These are phyloP conservation scores for Protea cynaroides DNA, from an alignment of 164 flowering plant species.

Conservation along the genomic window DNA sequence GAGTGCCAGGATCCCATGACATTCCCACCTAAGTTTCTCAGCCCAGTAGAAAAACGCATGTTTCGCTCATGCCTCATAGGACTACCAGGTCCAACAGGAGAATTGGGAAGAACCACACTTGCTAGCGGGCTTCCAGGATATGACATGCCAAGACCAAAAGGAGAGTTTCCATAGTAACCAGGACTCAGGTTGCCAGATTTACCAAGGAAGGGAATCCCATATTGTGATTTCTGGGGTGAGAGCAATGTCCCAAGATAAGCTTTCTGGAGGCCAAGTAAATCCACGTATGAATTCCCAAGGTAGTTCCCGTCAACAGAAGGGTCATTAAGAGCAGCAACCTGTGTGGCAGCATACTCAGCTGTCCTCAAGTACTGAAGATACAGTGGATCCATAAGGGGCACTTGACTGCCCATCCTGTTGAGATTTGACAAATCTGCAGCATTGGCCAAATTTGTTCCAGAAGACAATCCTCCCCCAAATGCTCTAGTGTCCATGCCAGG, in stretches of 20 bases:
- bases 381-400: conserved; percentile 48
- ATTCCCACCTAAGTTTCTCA: conserved; percentile 61
- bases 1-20: conserved; percentile 64
- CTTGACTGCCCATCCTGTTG: conserved; percentile 39
- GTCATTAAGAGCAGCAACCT: conserved; percentile 54
- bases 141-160: conserved; percentile 58
- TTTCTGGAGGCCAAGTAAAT: conserved; percentile 52
- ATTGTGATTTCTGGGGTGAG: conserved; percentile 70
- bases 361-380: conserved; percentile 63
- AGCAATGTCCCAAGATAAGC: conserved; percentile 57
- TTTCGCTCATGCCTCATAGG: conserved; percentile 68
- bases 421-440: conserved; percentile 38
- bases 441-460: conserved; percentile 45
- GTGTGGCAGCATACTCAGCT: conserved; percentile 52
- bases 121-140: conserved; percentile 81
- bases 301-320: conserved; percentile 53
- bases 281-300: conserved; percentile 47
- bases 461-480: conserved; percentile 15
- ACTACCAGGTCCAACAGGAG: conserved; percentile 66
- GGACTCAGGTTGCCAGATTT: conserved; percentile 49
- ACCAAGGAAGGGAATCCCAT: conserved; percentile 35
- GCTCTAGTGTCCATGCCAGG: conserved; percentile 47
- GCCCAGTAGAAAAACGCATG: conserved; percentile 46
- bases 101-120: conserved; percentile 48
- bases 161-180: conserved; percentile 64